Evolutionary conservation across 257 asterid species (phyloP).

Genomic region (Penstemon newberryi): DNA sequence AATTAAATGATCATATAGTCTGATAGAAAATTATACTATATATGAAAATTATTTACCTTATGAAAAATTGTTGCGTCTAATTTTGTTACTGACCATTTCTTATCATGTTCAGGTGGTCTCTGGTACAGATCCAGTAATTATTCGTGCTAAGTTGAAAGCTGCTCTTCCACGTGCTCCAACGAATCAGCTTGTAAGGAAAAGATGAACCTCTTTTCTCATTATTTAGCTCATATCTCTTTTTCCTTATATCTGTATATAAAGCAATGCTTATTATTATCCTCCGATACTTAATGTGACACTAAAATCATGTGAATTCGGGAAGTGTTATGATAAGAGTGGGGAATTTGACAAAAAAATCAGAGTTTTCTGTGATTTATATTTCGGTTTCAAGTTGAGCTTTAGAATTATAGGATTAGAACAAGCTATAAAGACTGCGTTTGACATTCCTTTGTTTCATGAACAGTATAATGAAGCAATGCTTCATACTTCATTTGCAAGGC

Average conservation of each 20-base stretch:
- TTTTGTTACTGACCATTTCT: constrained; percentile 16
- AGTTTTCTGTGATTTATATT: neutral
- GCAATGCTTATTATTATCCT: constrained; percentile 1
- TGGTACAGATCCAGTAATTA: constrained; percentile 76
- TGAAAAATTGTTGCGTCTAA: neutral
- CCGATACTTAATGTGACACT: neutral
- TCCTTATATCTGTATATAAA: constrained; percentile 5
- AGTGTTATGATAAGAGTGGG: neutral
- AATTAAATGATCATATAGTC: neutral
- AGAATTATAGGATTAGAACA: neutral
- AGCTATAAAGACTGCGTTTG: constrained; percentile 5
- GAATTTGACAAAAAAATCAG: too few species aligned
- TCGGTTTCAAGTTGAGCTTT: constrained; percentile 2
- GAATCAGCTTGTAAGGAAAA: constrained; percentile 79
- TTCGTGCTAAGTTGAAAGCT: constrained; percentile 66
- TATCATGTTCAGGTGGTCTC: constrained; percentile 63
- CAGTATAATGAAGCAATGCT: constrained; percentile 91
- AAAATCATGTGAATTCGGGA: neutral
- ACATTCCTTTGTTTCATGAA: constrained; percentile 16
- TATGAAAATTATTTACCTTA: neutral
- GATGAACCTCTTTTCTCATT: constrained; percentile 4
- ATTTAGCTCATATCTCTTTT: neutral
- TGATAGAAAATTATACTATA: neutral
- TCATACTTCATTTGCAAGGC: constrained; percentile 93
- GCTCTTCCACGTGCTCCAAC: constrained; percentile 90